Evolutionary conservation across 1,139 yeast genomes (phyloP).

Genomic region (Ashbya aceris): DNA sequence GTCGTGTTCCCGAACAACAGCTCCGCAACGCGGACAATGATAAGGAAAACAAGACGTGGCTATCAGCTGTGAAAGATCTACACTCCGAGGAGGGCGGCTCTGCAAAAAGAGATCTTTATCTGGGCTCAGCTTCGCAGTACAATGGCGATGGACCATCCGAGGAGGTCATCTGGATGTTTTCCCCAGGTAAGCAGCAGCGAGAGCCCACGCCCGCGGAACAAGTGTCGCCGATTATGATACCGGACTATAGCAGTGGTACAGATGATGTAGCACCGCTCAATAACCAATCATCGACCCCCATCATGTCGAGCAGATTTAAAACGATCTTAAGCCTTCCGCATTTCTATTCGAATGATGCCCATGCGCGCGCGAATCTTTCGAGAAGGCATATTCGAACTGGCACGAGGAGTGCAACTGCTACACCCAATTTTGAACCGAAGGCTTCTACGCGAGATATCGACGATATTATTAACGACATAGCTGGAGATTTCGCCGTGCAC

Average conservation of each 20-base stretch:
- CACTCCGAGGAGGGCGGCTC: no score
- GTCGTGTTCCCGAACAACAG: no score
- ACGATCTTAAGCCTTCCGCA: slow-evolving; percentile 20
- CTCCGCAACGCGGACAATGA: neutral
- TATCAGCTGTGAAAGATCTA: neutral
- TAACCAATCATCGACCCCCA: slow-evolving; percentile 27
- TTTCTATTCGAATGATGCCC: slow-evolving; percentile 10
- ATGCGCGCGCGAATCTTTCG: neutral
- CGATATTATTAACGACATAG: slow-evolving; percentile 23
- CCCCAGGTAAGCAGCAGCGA: slow-evolving; percentile 15
- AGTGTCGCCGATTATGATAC: neutral
- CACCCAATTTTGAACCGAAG: slow-evolving; percentile 5
- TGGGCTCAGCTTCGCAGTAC: neutral
- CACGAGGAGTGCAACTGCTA: slow-evolving; percentile 5
- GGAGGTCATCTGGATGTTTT: slow-evolving; percentile 27
- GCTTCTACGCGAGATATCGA: slow-evolving; percentile 22
- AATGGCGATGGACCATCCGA: slow-evolving; percentile 18
- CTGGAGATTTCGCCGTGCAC: slow-evolving; percentile 12
- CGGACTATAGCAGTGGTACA: slow-evolving; percentile 12
- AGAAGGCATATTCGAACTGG: slow-evolving; percentile 1
- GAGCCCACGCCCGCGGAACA: neutral
- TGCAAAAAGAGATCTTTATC: no score
- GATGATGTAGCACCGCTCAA: slow-evolving; percentile 8
- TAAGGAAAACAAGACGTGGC: slow-evolving; percentile 1
- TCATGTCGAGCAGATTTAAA: slow-evolving; percentile 21